Percentiles rank a stretch among this genome's conserved stretches.
Conservation (phyloP, 495 filamentous ascomycete species). For the Xylaria flabelliformis region DNA sequence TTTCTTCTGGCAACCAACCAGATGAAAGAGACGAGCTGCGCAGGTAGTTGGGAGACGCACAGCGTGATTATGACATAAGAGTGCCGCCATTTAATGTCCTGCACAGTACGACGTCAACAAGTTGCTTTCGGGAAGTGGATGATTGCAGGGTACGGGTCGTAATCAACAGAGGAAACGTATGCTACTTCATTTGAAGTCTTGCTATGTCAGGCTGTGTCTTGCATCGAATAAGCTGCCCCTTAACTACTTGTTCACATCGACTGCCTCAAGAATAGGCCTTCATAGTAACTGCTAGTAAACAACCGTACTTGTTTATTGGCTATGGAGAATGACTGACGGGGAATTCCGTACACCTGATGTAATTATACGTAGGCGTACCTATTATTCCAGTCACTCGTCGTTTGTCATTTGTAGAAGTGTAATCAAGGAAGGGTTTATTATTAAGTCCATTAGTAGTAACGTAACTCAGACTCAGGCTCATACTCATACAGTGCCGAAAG, state of each 20-base stretch:
- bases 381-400: neutral
- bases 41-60: neutral
- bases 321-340: neutral
- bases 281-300: neutral
- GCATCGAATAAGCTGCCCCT: neutral
- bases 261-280: neutral
- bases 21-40: slow-evolving; percentile 1
- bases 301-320: neutral
- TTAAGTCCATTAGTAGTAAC: neutral
- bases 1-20: slow-evolving; percentile 16
- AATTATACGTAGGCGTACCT: neutral
- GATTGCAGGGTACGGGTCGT: neutral
- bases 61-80: neutral
- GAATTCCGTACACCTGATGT: neutral
- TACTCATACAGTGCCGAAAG: neutral
- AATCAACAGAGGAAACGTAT: neutral
- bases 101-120: slow-evolving; percentile 1
- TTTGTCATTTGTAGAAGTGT: neutral
- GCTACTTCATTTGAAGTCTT: neutral
- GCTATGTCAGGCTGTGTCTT: neutral
- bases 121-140: neutral
- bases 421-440: neutral
- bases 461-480: neutral
- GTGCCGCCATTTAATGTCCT: neutral
- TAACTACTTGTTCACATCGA: neutral